Evolutionary conservation across 345 rosid genomes (phyloP), one percentile per base, ranked within the genome.

Genomic region (Euphorbia peplus): DNA sequence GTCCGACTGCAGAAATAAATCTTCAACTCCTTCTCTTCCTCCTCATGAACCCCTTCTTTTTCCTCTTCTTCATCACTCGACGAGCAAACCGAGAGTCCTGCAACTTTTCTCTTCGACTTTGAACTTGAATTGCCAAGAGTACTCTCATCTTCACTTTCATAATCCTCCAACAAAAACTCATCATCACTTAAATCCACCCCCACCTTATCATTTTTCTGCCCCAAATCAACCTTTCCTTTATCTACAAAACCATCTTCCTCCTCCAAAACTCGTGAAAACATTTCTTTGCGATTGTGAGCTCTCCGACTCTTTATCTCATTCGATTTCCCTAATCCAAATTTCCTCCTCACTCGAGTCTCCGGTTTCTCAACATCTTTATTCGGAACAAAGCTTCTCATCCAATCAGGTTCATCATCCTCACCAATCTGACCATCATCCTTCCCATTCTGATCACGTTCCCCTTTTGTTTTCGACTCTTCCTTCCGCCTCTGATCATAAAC

Each of bases 1-100:
- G 97, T 93, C 73, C 97, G 81, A 73, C 98, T 93, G 71, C 98
- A 91, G 64, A 91, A 91, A 78, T 82, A 93, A 59, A 93, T 79
- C 83, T 84, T 88, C 73, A 80, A 63, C 13, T 65, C 68, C 61
- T 66, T 70, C 37, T 64, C 82, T 70, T 78, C 81, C 60, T 66
- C 81, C 53, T 63, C 76, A 9, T 67, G 81, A 1, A 66, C 74
- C 28, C 75, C 74, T 11, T 80, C 78, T 15, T 71, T 73, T 14
- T 75, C 81, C n/a, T 56, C 82, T 51, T 81, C 98, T 54, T 85
- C 90, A 3, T 86, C 93, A 69, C 90, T 89, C 3, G 92, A 89
- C n/a, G 86, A 81, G 78, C 72, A 74, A 72, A 74, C n/a, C 52
- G 75, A 71, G 56, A 47, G 77, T 53, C 79, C 81, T 4, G 70